Evolutionary conservation across 306 rosid species (phyloP), one percentile per base, ranked within the genome.

Genomic region (Argentina anserina): DNA sequence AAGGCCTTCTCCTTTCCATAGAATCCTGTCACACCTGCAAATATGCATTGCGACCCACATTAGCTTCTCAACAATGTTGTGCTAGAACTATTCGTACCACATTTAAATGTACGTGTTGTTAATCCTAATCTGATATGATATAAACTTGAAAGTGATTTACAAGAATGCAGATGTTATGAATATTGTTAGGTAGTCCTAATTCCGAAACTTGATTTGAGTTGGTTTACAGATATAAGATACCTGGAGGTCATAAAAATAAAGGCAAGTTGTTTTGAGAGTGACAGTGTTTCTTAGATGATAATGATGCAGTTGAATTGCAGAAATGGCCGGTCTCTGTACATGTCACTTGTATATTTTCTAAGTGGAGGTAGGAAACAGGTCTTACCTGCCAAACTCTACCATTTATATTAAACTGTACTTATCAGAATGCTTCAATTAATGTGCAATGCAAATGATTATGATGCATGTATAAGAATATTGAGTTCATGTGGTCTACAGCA

Each of bases 1-100:
- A 18, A 94, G 69, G 4, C 90, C 91, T 59, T 91, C 87, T 8
- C 99, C 99, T 78, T 89, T 91, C 99, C 99, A 94, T 65, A 94
- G 77, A 31, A 94, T 91, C 82, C 99, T 75, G 72, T 94, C 99
- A 13, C 99, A 94, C 98, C 98, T 93, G 78, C 25, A 33, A 33
- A 14, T 28, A 33, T n/a, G 3, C 13, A 78, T 3, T 42, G 56
- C 67, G 21, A 47, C 39, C 33, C 62, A 18, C 9, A 25, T 76
- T 37, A 70, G 63, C 42, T 14, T 50, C 17, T 37, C 18, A 26
- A n/a, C 15, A 9, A 61, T 23, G 2, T 28, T 66, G 28, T 29
- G 1, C 8, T 2, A 8, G 37, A 46, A 23, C 31, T 33, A 26
- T 65, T 7, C 9, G 26, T 25, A 25, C 11, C 28, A 46, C 43